Evolutionary conservation across 805 yeast genomes (phyloP).

Genomic region (Grigorovia yakushimaensis): DNA sequence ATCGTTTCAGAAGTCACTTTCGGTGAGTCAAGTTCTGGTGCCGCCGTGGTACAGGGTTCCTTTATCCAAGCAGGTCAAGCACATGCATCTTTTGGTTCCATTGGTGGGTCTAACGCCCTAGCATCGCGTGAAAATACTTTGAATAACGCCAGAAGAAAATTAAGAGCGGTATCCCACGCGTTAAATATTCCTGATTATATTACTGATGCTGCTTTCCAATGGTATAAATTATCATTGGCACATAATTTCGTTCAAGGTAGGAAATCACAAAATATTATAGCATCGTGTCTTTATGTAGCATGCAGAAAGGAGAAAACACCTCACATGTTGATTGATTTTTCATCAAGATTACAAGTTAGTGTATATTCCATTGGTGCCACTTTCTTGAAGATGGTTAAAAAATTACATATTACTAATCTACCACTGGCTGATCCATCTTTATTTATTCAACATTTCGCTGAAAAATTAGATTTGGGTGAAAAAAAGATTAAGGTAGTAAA

Average conservation of each 20-base stretch:
- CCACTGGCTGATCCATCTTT: conserved; percentile 93
- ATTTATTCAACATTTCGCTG: conserved; percentile 89
- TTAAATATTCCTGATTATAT: conserved; percentile 75
- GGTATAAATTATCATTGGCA: conserved; percentile 81
- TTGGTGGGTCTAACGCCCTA: conserved; percentile 59
- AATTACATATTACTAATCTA: conserved; percentile 60
- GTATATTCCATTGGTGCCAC: conserved; percentile 96
- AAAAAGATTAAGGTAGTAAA: conserved; percentile 63
- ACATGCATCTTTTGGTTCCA: conserved; percentile 47
- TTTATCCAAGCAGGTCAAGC: conserved; percentile 83
- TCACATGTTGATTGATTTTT: conserved; percentile 93
- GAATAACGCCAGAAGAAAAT: conserved; percentile 69
- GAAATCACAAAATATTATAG: conserved; percentile 86
- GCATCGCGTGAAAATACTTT: conserved; percentile 87
- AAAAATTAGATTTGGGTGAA: conserved; percentile 71
- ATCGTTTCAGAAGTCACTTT: conserved; percentile 93
- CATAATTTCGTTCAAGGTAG: conserved; percentile 96
- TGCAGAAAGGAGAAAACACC: conserved; percentile 87
- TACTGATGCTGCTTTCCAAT: conserved; percentile 75
- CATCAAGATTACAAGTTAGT: conserved; percentile 78
- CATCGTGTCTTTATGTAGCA: conserved; percentile 90
- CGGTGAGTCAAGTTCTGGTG: conserved; percentile 87
- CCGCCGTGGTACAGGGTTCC: conserved; percentile 92
- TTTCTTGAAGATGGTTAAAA: conserved; percentile 83
- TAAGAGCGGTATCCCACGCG: conserved; percentile 70